A percentile compares a stretch with the other conserved stretches of the same genome.
Evolutionary conservation across 2,329 filamentous ascomycete species (phyloP).

Genomic region (Xylaria arbuscula): DNA sequence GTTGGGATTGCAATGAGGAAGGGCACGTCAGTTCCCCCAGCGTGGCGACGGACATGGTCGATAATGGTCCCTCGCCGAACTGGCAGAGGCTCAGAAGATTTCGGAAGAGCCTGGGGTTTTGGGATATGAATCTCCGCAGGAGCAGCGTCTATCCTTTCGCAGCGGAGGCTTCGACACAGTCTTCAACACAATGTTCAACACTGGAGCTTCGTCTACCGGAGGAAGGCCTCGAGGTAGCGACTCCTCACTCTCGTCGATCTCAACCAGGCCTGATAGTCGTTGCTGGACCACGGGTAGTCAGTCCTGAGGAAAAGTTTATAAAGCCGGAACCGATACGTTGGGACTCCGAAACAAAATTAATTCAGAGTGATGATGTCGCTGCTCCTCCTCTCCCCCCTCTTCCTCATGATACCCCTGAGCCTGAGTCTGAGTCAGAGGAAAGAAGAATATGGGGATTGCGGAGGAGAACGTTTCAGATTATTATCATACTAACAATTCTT

Average conservation of each 20-base stretch:
- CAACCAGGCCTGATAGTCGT: constrained; percentile 42
- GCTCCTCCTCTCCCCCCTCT: not conserved
- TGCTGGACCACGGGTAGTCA: constrained; percentile 38
- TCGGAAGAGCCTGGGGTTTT: constrained; percentile 44
- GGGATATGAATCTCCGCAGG: constrained; percentile 4
- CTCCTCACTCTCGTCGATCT: constrained; percentile 24
- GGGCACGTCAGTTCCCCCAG: constrained; percentile 21
- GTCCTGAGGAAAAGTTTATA: constrained; percentile 35
- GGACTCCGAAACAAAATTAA: constrained; percentile 14
- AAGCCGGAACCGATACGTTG: constrained; percentile 11
- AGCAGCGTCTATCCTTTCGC: constrained; percentile 9
- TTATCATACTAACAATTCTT: constrained; percentile 38
- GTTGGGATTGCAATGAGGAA: constrained; percentile 38
- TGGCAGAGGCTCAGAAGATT: constrained; percentile 32
- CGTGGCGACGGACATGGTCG: not conserved
- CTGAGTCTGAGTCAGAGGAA: not conserved
- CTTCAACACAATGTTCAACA: constrained; percentile 23
- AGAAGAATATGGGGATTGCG: constrained; percentile 31
- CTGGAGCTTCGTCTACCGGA: constrained; percentile 41
- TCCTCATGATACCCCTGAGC: not conserved
- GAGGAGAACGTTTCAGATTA: constrained; percentile 36
- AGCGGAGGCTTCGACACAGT: constrained; percentile 27
- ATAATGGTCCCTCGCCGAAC: constrained; percentile 2
- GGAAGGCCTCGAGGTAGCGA: constrained; percentile 43
- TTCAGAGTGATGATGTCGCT: not conserved